Conservation (phyloP, 2,329 filamentous ascomycete genomes). For the Pseudocercospora macadamiae region DNA sequence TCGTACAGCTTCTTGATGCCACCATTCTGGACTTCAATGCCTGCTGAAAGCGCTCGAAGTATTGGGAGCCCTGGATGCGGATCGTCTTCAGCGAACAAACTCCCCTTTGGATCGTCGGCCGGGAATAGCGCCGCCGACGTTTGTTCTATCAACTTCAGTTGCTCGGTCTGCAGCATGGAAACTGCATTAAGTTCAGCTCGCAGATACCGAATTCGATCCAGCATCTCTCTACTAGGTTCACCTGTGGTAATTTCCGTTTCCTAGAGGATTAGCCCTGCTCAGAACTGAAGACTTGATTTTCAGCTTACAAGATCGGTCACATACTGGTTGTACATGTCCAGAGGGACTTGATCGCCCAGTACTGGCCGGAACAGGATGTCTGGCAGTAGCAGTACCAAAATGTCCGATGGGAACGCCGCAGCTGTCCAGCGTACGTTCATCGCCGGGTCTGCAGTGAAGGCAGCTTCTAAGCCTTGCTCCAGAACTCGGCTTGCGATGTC, state of each 20-base stretch:
- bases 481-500: background rate
- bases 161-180: background rate
- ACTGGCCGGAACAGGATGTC: background rate
- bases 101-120: background rate
- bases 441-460: background rate
- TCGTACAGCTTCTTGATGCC: background rate
- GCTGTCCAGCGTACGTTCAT: background rate
- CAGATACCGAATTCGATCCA: background rate
- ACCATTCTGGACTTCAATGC: background rate
- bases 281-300: background rate
- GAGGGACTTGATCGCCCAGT: background rate
- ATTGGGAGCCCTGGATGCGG: background rate
- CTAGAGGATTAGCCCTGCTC: background rate
- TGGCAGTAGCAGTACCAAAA: background rate
- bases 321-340: conserved; percentile 3
- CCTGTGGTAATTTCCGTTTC: background rate
- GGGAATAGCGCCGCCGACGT: background rate
- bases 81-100: background rate
- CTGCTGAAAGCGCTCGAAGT: background rate
- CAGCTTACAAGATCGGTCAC: conserved; percentile 1
- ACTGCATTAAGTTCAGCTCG: background rate
- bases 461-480: background rate
- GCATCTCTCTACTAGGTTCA: background rate
- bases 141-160: background rate
- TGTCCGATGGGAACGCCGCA: background rate